Evolutionary conservation across 2,329 filamentous ascomycete species (phyloP), one percentile per base, ranked within the genome.

Genomic region (Sclerotinia subarctica): DNA sequence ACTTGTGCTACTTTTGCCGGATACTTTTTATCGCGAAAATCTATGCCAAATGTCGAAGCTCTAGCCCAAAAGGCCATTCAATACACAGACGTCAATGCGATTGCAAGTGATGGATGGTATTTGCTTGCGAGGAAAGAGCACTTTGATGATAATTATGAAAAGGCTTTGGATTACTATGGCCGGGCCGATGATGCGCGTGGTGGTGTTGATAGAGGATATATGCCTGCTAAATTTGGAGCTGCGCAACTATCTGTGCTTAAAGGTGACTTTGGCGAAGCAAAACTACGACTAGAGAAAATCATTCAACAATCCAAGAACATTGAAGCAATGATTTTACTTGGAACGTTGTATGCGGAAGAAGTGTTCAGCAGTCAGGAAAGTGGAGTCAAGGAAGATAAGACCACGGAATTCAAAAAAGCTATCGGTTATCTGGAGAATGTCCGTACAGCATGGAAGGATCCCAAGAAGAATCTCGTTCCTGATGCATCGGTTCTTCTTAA

Each of bases 91-190:
- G 92, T 98, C 73, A 97, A 97, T 78, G 92, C 94, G 4, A 93
- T 98, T 78, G 94, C 94, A 32, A 97, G 94, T 80, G 96, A 99
- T 77, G 96, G 95, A 47, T 98, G 94, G 94, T 99, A 97, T 79
- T 81, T 98, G 11, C 86, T 98, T 52, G 95, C 93, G 38, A 86
- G 94, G 70, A 97, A 96, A 78, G 92, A 94, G 71, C 95, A 99
- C 77, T 92, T 93, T 73, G 86, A 88, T 68, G 90, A 90, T 53
- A 89, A 97, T 68, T 80, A 87, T 8, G 84, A 89, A 26, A 89
- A 88, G 68, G 94, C 95, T 2, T 87, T 86, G 26, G 92, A 97
- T 75, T 96, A 90, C 78, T 99, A 99, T 79, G 88, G 89, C 67
- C 90, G 92, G 73, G 92, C 96, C 1, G 95, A 99, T 77, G 91